Evolutionary conservation across 2,329 filamentous ascomycete species (phyloP).

Genomic region (Aspergillus ochraceus): DNA sequence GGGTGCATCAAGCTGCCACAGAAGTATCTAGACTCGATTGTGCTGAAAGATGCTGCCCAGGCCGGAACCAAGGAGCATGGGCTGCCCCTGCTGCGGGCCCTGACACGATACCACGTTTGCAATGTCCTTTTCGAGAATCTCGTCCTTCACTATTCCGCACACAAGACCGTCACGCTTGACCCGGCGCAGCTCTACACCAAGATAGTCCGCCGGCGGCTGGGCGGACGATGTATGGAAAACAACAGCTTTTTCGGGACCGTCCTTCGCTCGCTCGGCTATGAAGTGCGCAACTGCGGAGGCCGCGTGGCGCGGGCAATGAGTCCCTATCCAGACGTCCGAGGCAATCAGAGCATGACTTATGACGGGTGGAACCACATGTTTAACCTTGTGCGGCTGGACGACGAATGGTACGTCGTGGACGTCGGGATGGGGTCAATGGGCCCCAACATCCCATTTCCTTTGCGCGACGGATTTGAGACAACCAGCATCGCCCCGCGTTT

Average conservation of each 20-base stretch:
- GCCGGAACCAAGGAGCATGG: slow-evolving; percentile 11
- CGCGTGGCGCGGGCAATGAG: slow-evolving; percentile 11
- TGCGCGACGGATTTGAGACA: no score
- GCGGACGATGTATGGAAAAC: slow-evolving; percentile 59
- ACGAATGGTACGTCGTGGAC: slow-evolving; percentile 37
- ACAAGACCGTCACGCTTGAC: slow-evolving; percentile 46
- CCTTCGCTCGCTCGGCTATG: slow-evolving; percentile 49
- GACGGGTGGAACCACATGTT: slow-evolving; percentile 53
- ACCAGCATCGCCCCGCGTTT: no score
- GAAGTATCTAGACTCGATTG: slow-evolving; percentile 4
- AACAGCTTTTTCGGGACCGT: slow-evolving; percentile 52
- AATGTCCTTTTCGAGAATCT: slow-evolving; percentile 53
- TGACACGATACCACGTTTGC: not conserved
- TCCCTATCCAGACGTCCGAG: slow-evolving; percentile 12
- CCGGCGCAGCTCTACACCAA: slow-evolving; percentile 50
- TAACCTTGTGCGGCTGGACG: slow-evolving; percentile 55
- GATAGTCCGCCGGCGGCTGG: slow-evolving; percentile 38
- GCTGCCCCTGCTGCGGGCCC: slow-evolving; percentile 13
- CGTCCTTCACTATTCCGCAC: slow-evolving; percentile 48
- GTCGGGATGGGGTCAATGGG: slow-evolving; percentile 30
- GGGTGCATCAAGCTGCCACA: no score
- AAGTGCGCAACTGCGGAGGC: slow-evolving; percentile 21
- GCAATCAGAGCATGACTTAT: not conserved
- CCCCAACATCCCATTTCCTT: slow-evolving; percentile 15
- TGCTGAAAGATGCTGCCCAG: slow-evolving; percentile 5